A percentile compares a stretch with the other conserved stretches of the same genome.
These are phyloP conservation scores for Meredithiella fracta DNA, from an alignment of 2,329 filamentous ascomycete species.

Conservation along the genomic window DNA sequence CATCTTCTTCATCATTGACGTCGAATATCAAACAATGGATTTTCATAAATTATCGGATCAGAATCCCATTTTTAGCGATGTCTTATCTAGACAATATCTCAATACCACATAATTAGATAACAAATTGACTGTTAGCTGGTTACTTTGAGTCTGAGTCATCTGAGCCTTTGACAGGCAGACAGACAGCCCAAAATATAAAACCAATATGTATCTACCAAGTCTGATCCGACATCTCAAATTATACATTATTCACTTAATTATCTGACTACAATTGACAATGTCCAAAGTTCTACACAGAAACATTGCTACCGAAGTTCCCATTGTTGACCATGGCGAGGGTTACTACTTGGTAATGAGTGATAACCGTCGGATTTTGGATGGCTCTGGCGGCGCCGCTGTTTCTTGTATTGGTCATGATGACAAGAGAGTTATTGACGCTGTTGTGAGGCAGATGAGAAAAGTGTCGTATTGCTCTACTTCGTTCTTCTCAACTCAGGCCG, in stretches of 20 bases:
- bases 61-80: too few relatives aligned
- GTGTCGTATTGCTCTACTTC: conserved; percentile 4
- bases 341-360: conserved; percentile 18
- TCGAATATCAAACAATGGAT: too few relatives aligned
- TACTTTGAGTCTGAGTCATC: too few relatives aligned
- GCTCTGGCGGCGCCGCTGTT: conserved; percentile 57
- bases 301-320: not conserved
- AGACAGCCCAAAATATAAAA: too few relatives aligned
- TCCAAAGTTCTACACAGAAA: not conserved
- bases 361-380: conserved; percentile 49
- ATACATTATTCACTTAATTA: not conserved
- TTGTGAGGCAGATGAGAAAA: conserved; percentile 32
- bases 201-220: too few relatives aligned
- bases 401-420: conserved; percentile 54
- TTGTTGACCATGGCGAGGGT: conserved; percentile 15
- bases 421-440: conserved; percentile 40
- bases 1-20: too few relatives aligned
- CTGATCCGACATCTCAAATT: too few relatives aligned
- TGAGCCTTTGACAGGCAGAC: too few relatives aligned
- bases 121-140: too few relatives aligned
- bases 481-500: conserved; percentile 16
- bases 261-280: not conserved
- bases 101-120: too few relatives aligned
- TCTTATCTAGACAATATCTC: too few relatives aligned
- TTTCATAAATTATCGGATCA: too few relatives aligned